Base-by-base conservation (phyloP, 805 yeast species). In the Scheffersomyces amazonensis region DNA sequence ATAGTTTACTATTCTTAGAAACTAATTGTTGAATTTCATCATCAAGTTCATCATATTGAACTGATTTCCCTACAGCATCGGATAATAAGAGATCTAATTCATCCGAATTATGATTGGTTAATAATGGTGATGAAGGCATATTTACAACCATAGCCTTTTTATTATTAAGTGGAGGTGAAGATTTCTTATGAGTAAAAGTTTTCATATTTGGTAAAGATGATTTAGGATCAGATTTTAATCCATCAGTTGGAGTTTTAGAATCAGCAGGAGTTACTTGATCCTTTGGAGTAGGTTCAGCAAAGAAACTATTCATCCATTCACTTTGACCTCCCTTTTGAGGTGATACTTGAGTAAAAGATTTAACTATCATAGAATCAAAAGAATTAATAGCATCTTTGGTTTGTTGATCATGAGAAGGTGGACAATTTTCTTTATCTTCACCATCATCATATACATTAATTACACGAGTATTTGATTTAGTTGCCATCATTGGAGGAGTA, bases 401-500 rank as follows among this genome's bases (percentile, higher is more conserved):
- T 16, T 48, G 48, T 32, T 44, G 48, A 25, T 37, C 32, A 3
- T 43, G 47, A 5, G 42, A 28, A 6, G 59, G 59, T 18, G 62
- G 61, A 34, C 54, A 54, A 30, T 57, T 57, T 39, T 57, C 62
- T 37, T 57, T 57, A 45, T 61, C 56, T 37, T 62, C 64, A 15
- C 53, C 49, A 30, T 54, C 64, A 24, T 69, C 77, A 40, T 71
- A 75, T n/a, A 76, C 43, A 42, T 73, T 75, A 32, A 76, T 76
- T 16, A 76, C 67, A 29, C 80, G 64, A 3, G 81, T 76, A 47
- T 75, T 76, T 30, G 73, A 56, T 49, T 76, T 76, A 4, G 75
- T 73, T n/a, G 81, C 81, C 57, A 65, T 64, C 75, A 61, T 71
- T 44, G 72, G 73, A 35, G 71, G 75, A 5, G 72, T 67, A 4